Base-by-base conservation (phyloP, 345 rosid genomes). In the Salix viminalis region DNA sequence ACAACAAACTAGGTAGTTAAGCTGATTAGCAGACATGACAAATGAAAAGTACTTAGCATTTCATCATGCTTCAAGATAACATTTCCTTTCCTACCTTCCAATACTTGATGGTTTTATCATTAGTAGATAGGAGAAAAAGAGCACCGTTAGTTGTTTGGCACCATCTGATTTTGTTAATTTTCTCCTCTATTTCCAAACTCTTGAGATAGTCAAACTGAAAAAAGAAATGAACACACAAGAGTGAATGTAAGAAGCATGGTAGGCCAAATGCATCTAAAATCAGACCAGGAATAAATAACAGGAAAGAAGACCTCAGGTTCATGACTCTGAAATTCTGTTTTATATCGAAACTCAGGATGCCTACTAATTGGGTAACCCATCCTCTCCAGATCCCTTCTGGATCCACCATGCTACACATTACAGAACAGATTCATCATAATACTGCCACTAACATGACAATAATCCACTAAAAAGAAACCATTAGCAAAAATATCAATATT, bases 101-200 rank as follows among this genome's bases (percentile, higher is more conserved):
- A 82, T 88, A 94, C 86, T 96, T 96, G 70, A 96, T 96, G 65
- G 99, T 96, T 84, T 96, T 96, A 82, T 96, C 99, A 83, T 96
- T 96, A 68, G 99, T 92, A 61, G 99, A 96, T 70, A 96, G 88
- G 73, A 96, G 99, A 85, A 91, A 96, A 72, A 94, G 84, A 69
- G 97, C 94, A 81, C 97, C 88, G 66, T 88, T 94, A 70, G 97
- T 93, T 67, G 90, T 87, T 83, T 94, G 97, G 84, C 98, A 96
- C 99, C 99, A 96, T 83, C 97, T 88, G 84, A 96, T 96, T 88
- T 96, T 96, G 90, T 94, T 96, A 76, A 96, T 94, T 90, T 96
- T 96, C 87, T 96, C 99, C 88, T 96, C 99, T 85, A 96, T 96
- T 83, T 96, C 99, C 97, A 96, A 92, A 81, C 99, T 96, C 90